A percentile compares a stretch with the other conserved stretches of the same genome.
These are phyloP conservation scores for Sporothrix variecibatus DNA, from an alignment of 2,329 filamentous ascomycete species.

Conservation along the genomic window DNA sequence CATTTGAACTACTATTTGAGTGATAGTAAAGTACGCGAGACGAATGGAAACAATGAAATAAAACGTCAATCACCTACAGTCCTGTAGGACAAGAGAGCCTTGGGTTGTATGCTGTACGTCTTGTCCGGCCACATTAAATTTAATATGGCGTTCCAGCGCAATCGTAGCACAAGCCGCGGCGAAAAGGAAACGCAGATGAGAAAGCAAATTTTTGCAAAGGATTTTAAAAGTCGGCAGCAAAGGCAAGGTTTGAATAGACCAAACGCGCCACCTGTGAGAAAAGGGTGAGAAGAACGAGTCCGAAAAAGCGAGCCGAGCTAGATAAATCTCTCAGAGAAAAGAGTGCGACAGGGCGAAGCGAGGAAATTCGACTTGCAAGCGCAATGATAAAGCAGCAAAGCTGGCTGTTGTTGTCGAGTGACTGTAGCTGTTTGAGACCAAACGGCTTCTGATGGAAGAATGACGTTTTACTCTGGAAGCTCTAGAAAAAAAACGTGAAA, in stretches of 20 bases:
- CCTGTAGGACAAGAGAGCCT: not conserved
- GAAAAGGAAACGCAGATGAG: not conserved
- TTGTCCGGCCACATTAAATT: not conserved
- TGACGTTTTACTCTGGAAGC: not conserved
- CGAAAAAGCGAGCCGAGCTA: not conserved
- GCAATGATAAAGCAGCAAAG: not conserved
- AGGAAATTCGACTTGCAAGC: not conserved
- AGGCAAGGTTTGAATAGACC: not conserved
- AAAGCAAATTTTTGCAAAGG: no score
- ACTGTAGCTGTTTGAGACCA: not conserved
- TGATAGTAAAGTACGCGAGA: not conserved
- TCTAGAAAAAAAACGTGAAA: not conserved
- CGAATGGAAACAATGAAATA: not conserved
- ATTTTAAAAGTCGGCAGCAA: not conserved
- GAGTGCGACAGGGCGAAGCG: not conserved
- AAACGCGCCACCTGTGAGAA: slow-evolving; percentile 15
- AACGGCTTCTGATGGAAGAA: not conserved
- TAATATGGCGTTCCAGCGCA: not conserved
- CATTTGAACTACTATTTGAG: not conserved
- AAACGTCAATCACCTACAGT: slow-evolving; percentile 1
- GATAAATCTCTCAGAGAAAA: not conserved
- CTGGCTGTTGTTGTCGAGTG: not conserved
- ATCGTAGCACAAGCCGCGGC: not conserved
- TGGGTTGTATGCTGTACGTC: not conserved
- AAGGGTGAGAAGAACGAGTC: slow-evolving; percentile 10